Evolutionary conservation across 495 filamentous ascomycete species (phyloP), one percentile per base, ranked within the genome.

Genomic region (Paragyromitra xinjiangensis): DNA sequence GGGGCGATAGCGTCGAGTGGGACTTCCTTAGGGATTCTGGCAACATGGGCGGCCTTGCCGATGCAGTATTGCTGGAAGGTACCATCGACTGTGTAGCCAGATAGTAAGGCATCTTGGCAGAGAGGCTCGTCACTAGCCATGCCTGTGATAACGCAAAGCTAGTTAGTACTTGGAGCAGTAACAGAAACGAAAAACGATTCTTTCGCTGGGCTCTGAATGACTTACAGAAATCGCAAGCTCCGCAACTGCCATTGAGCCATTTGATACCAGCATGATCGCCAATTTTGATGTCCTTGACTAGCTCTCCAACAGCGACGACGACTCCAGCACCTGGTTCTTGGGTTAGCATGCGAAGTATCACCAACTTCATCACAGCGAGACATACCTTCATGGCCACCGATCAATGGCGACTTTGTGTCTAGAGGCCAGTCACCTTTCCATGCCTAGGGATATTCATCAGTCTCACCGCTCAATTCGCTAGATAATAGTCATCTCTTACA

Each of bases 31-130:
- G 92, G 92, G 68, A 98, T 90, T 61, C 90, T 89, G 16, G 93
- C 92, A 5, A 94, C 89, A 83, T 96, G 91, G 16, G 90, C 88
- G 2, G 93, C 93, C 83, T 97, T 96, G 66, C 88, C 94, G 80
- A 97, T 90, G 83, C 88, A 88, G 85, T 97, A 97, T 85, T 98
- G 90, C 85, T 97, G 94, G 89, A 98, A 98, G 64, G 89, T 89
- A 63, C 94, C 94, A 84, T 97, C 92, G 68, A 97, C 93, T 2
- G 93, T 95, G 85, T 97, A 97, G 51, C 94, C 94, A 2, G 93
- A 95, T 44, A 97, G 88, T 39, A 87, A 82, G 22, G 92, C 89
- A 50, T 91, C 79, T 1, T 87, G 81, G 86, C 94, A 97, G 1
- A 97, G 90, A 7, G 93, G 90, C 82, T 97, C 90, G 68, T 92